Base-by-base conservation (phyloP, 345 rosid species). In the Sonneratia alba region DNA sequence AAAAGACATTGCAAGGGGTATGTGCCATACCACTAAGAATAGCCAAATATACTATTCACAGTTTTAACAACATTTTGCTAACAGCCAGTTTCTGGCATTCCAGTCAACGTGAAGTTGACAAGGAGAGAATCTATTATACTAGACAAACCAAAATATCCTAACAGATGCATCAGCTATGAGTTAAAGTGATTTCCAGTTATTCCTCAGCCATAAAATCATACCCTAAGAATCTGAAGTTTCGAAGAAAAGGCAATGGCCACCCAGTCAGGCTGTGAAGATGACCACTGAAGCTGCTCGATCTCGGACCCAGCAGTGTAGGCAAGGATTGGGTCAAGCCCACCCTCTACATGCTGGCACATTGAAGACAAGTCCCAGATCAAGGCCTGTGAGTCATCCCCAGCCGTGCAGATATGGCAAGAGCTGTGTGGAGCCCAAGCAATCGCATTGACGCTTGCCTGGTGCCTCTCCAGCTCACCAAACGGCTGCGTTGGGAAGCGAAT, bases 361-460 rank as follows among this genome's bases (percentile, higher is more conserved):
- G 97, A 90, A 0, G 98, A 88, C 45, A 94, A 82, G 75, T 94
- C 98, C 98, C 98, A 94, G 74, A 94, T 94, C 79, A 94, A 81
- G 0, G 98, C 97, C 86, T 94, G 98, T 0, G 91, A 90, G 78
- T 94, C 98, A 43, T 94, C 98, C 65, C 98, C 98, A 0, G 98
- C 98, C 0, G 98, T 94, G 75, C 98, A 94, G n/a, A 91, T 94
- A 67, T 94, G 97, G 49, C 97, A 94, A 27, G 97, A 91, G 78
- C 97, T 91, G 65, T 91, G 98, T 0, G 98, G 98, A 21, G 98
- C 97, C 98, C 98, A 94, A 14, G 97, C 97, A 3, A 91, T 85
- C 0, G 98, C 97, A 73, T 94, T 94, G 13, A 91, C 97, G 42
- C 96, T 86, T 1, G 95, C 87, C 38, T 88, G 96, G 76, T 94